phyloP scores from a whole-genome alignment of 1,139 yeast species.

The Lodderomyces orthopsilosis region DNA sequence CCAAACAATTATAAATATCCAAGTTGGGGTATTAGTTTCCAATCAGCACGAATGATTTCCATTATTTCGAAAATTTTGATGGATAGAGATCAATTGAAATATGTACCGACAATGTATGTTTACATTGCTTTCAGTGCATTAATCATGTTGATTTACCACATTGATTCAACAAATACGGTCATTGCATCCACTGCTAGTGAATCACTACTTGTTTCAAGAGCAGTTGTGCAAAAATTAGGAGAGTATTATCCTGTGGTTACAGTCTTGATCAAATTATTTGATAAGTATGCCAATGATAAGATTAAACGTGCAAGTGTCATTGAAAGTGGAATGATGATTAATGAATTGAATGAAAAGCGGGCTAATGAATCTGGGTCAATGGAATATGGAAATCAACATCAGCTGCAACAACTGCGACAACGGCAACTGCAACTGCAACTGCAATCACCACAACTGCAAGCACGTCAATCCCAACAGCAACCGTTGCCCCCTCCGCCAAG shows the following conservation, averaged over 20 bases:
- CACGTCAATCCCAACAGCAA: constrained; percentile 6
- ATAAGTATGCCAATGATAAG: constrained; percentile 47
- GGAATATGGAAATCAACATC: background rate
- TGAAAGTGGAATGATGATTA: constrained; percentile 37
- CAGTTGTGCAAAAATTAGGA: constrained; percentile 53
- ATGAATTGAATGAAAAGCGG: constrained; percentile 35
- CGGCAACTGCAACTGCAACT: constrained; percentile 3
- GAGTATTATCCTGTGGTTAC: constrained; percentile 46
- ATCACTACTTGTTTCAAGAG: constrained; percentile 51
- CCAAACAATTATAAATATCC: constrained; percentile 60
- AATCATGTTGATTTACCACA: constrained; percentile 72
- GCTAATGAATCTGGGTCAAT: constrained; percentile 7
- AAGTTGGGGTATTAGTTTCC: constrained; percentile 83
- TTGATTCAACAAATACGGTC: constrained; percentile 55
- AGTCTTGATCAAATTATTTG: constrained; percentile 40
- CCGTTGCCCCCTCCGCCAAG: constrained; percentile 7
- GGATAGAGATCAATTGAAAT: constrained; percentile 49
- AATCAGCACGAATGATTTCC: constrained; percentile 79
- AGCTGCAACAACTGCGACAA: constrained; percentile 1
- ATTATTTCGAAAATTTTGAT: constrained; percentile 60
- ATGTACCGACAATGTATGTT: constrained; percentile 56
- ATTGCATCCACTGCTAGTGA: constrained; percentile 61
- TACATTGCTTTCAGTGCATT: constrained; percentile 66
- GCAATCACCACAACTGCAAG: constrained; percentile 4
- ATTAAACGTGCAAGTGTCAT: constrained; percentile 44